Evolutionary conservation across 1,139 yeast genomes (phyloP), one percentile per base, ranked within the genome.

Genomic region (Yamadazyma siamensis): DNA sequence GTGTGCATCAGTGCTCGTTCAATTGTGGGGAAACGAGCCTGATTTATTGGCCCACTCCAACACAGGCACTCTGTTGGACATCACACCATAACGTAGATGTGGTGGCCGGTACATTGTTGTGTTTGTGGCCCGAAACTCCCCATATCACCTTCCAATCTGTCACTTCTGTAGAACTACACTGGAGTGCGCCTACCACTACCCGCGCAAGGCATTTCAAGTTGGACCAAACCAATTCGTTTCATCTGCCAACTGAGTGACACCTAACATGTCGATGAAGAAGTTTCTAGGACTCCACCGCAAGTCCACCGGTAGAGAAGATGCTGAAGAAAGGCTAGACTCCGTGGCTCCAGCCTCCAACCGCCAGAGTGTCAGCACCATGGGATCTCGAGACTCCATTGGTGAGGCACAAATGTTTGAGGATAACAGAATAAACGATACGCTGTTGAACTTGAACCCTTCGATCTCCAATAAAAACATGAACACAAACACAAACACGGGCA

Each of bases 401-500:
- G 66, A 60, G 13, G 45, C 60, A 17, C 51, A 46, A 27, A 62
- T 64, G 52, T 64, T 64, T 41, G 54, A 36, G 14, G 43, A 38
- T 31, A 40, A 29, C 12, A 35, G 25, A 13, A 43, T 45, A 28
- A 59, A 59, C 38, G 69, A 66, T 39, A 47, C 54, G 11, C 44
- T 40, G 29, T 52, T 66, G 33, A 63, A 63, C 40, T 39, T 63
- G 26, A 65, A 65, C 39, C 74, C 74, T 8, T 52, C 61, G 5
- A 64, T 67, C 27, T 55, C 50, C 53, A 47, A 47, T 27, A 36
- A 18, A 8, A 10, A 18, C 10, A 18, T 10, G 20, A 10, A 8
- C 10, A 10, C 7, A 8, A 7, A 43, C 15, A 20, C 13, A 6
- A 25, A 17, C 12, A 15, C 24, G 3, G 25, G 25, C 9, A 29